Base-by-base conservation (phyloP, 306 rosid species). In the Argentina anserina region DNA sequence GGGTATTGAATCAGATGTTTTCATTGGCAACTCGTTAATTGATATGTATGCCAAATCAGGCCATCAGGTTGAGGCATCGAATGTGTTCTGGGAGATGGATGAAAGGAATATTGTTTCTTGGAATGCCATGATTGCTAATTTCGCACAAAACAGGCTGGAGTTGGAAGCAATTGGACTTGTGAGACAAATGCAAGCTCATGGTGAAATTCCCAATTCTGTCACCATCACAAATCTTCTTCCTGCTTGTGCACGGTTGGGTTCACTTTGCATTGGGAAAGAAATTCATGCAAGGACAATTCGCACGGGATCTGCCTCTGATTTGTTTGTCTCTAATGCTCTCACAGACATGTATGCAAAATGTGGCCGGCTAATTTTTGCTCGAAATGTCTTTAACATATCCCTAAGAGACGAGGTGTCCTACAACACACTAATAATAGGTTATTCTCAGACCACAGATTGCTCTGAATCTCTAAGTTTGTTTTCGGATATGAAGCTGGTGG, bases 81-180 rank as follows among this genome's bases (percentile, higher is more conserved):
- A 66, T 67, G 81, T 90, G 62, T 93, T 93, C 76, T 75, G 82
- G 56, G 79, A 75, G 52, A 86, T 85, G 85, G 83, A 69, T 56
- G 82, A 73, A 46, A 93, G 80, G 84, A 90, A 86, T 49, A 68
- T 77, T 56, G 98, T 90, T 68, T 89, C 98, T 21, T 93, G 96
- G 97, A 93, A 90, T 86, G 90, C 97, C 25, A 90, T 89, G 98
- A 63, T 90, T 60, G 95, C 96, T 17, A 93, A 90, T 88, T 87
- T 75, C 50, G 88, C 90, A 73, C 97, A 86, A 80, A 90, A 89
- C 64, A 81, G 86, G 74, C 84, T 82, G 55, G 88, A 88, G 78
- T 69, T 70, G 83, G 93, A 70, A 46, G 93, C 96, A 20, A 66
- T 87, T 46, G 88, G 80, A 72, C 80, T 90, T 39, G 66, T 86